Percentiles rank a stretch among this genome's conserved stretches.
Evolutionary conservation across 1,139 yeast genomes (phyloP).

Genomic region (Yamadazyma membranifaciens): DNA sequence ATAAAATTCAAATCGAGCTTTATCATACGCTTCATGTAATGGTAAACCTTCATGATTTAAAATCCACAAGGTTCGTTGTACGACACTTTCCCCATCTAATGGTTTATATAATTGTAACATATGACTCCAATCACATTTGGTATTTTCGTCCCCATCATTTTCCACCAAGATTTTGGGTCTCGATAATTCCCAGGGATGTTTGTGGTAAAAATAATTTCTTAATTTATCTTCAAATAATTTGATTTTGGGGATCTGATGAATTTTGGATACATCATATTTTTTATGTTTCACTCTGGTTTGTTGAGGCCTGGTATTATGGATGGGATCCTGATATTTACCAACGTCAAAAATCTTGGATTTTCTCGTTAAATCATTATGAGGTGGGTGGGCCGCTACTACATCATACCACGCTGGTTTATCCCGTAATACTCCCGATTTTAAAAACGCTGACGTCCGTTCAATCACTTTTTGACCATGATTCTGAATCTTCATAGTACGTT

Average conservation of each 20-base stretch:
- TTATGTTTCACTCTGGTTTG: constrained; percentile 46
- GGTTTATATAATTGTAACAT: constrained; percentile 71
- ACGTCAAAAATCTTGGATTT: constrained; percentile 34
- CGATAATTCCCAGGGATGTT: constrained; percentile 98
- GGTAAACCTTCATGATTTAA: constrained; percentile 35
- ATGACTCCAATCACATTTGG: constrained; percentile 70
- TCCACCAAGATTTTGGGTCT: constrained; percentile 88
- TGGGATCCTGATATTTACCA: constrained; percentile 21
- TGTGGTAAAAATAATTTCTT: constrained; percentile 77
- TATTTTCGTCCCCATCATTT: constrained; percentile 55
- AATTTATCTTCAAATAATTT: constrained; percentile 78
- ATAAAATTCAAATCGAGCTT: constrained; percentile 86
- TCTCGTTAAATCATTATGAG: constrained; percentile 60
- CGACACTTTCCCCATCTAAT: constrained; percentile 90
- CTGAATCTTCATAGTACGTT: constrained; percentile 58
- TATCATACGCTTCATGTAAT: constrained; percentile 69
- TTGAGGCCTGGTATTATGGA: constrained; percentile 28
- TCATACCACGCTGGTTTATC: constrained; percentile 85
- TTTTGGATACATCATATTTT: constrained; percentile 22
- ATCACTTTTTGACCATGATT: constrained; percentile 67
- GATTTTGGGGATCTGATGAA: constrained; percentile 60
- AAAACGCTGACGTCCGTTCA: constrained; percentile 71
- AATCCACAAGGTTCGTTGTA: constrained; percentile 82
- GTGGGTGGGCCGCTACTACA: constrained; percentile 79
- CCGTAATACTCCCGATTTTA: constrained; percentile 61